Evolutionary conservation across 345 rosid genomes (phyloP), one percentile per base, ranked within the genome.

Genomic region (Brassica nigra): DNA sequence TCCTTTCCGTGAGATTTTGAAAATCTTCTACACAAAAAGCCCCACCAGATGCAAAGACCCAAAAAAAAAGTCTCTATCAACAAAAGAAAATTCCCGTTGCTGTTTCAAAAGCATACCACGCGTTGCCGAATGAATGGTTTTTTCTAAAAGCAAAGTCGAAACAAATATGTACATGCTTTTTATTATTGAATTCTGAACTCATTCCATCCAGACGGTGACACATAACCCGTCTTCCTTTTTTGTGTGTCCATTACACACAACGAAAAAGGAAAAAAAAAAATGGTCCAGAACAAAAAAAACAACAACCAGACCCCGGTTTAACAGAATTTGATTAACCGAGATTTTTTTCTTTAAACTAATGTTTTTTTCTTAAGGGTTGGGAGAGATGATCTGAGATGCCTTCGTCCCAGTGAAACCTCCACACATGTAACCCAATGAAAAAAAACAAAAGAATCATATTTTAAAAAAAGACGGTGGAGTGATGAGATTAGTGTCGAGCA

Each of bases 1-100:
- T 57, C 31, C 30, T 59, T 79, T 79, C 75, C 82, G 82, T 79
- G 78, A 1, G 78, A 79, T 74, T 74, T 74, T 49, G 75, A 74
- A 79, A 34, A 28, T 36, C 66, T 15, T 68, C 34, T 0, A 39
- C 66, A 47, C 73, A 9, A 58, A 63, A 55, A 29, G 67, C 16
- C 70, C 63, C 75, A 62, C 36, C 57, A 23, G 34, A 37, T 69
- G 63, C 33, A 47, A 59, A 62, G 76, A 34, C 37, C 29, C 27
- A 23, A 61, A 42, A 33, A 23, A 15, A 44, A 70, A 31, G 66
- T 75, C 65, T 59, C 44, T 67, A 12, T 69, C 11, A 64, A 37
- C 29, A 78, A 72, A 72, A 59, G 74, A 73, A 67, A 73, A 73
- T 73, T 73, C 82, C 64, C 23, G 15, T 10, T 73, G 79, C 10